Base-by-base conservation (phyloP, 1,284 basidiomycete species). In the Cryptococcus depauperatus region DNA sequence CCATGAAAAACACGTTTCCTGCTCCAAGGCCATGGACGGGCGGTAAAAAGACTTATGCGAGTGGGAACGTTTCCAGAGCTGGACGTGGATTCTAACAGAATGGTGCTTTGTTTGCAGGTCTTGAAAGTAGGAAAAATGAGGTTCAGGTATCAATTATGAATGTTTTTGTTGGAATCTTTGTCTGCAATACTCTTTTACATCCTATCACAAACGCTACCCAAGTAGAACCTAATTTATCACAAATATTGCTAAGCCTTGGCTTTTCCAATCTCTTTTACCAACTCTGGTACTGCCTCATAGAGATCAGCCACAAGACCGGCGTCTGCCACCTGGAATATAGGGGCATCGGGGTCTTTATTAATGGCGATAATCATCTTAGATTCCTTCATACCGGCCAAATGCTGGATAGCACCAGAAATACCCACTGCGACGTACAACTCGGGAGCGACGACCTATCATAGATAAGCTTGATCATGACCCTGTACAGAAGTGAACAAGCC, bases 301-400 rank as follows among this genome's bases (percentile, higher is more conserved):
- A 95, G 74, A 67, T 95, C 91, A 45, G 80, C 93, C 3, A 97
- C 92, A 19, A 98, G 79, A 5, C 95, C 95, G 16, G 85, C 79
- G 69, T 99, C 95, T 29, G 95, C 95, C 1, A 99, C 84, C 73
- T 98, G 93, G 81, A 97, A 97, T 65, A 99, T 99, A 5, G 95
- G 95, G 14, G 95, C 95, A 64, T 99, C 93, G 39, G 90, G 78
- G 66, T 97, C 93, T 87, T 99, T 99, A 77, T 99, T 99, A 58
- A 98, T 82, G 6, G 95, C 93, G 23, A 96, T 92, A 56, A 99
- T 99, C 59, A 96, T 77, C 75, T 98, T 98, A 16, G 87, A 91
- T 70, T 98, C 95, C 72, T 98, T 98, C 95, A 98, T 99, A 26
- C 95, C 95, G 23, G 95, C 95, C 52, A 98, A 76, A 75, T 98